Conservation (phyloP, 2,329 filamentous ascomycete genomes). For the Colletotrichum australisinense region DNA sequence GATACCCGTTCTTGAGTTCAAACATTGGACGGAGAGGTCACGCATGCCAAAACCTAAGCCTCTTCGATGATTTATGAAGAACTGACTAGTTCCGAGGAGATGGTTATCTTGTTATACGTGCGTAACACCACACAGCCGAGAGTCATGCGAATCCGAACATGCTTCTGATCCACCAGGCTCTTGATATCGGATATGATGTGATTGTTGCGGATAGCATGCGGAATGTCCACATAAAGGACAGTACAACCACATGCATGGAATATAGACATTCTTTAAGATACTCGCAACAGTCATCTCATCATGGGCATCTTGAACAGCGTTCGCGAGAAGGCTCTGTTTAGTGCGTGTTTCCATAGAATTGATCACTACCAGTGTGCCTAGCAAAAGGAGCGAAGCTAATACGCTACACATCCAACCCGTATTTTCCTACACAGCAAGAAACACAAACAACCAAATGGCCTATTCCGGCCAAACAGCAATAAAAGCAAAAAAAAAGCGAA, state of each 20-base stretch:
- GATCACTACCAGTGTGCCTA: constrained; percentile 17
- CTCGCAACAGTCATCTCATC: too few species aligned
- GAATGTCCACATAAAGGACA: too few species aligned
- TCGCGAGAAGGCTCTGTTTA: background rate
- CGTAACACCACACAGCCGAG: background rate
- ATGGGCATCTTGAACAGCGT: background rate
- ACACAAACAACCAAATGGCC: background rate
- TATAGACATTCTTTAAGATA: too few species aligned
- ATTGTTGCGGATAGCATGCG: too few species aligned
- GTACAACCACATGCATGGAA: too few species aligned
- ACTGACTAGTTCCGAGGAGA: background rate
- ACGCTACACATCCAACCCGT: constrained; percentile 12
- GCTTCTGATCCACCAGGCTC: too few species aligned
- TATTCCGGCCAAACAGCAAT: background rate
- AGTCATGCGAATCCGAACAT: background rate
- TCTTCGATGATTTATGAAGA: background rate
- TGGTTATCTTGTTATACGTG: background rate
- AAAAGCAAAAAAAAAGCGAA: background rate
- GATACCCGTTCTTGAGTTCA: constrained; percentile 29
- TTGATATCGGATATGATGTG: too few species aligned
- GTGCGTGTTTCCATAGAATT: constrained; percentile 24
- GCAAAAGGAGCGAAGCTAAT: constrained; percentile 3
- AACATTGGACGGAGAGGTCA: background rate
- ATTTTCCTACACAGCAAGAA: constrained; percentile 17
- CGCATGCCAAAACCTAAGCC: background rate